Percentiles rank a stretch among this genome's conserved stretches.
phyloP scores from a whole-genome alignment of 805 yeast species.

The Dipodascus geniculatus region DNA sequence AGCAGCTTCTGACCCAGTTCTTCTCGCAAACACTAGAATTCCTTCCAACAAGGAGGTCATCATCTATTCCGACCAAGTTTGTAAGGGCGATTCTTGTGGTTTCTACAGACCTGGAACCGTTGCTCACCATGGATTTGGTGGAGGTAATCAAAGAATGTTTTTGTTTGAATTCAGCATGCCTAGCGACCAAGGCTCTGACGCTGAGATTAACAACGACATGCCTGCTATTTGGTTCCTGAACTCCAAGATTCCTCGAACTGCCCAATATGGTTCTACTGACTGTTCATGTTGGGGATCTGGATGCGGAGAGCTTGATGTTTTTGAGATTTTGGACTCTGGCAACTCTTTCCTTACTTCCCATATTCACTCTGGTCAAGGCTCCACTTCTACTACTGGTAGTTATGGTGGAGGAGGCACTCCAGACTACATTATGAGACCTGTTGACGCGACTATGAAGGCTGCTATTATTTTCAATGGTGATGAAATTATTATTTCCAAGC shows the following conservation, averaged over 20 bases:
- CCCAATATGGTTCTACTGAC: constrained; percentile 72
- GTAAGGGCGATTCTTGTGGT: constrained; percentile 49
- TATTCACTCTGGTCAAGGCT: constrained; percentile 76
- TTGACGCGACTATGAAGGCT: constrained; percentile 65
- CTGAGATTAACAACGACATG: constrained; percentile 70
- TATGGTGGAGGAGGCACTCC: constrained; percentile 71
- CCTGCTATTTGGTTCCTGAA: constrained; percentile 96
- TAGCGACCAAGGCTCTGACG: constrained; percentile 36
- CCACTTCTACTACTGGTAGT: constrained; percentile 28
- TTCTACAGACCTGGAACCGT: constrained; percentile 77
- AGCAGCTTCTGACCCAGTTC: constrained; percentile 57
- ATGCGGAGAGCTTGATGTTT: constrained; percentile 95
- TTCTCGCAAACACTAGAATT: constrained; percentile 56
- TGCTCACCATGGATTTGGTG: constrained; percentile 91
- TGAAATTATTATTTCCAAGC: constrained; percentile 39
- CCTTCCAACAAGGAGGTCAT: constrained; percentile 68
- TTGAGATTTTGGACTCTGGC: constrained; percentile 76
- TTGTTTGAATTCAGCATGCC: constrained; percentile 96
- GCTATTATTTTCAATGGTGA: constrained; percentile 68
- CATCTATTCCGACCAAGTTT: constrained; percentile 51
- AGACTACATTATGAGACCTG: constrained; percentile 85
- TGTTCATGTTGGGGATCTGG: constrained; percentile 97
- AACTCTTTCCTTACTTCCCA: constrained; percentile 59
- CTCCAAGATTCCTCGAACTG: constrained; percentile 92
- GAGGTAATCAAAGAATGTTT: constrained; percentile 65